phyloP scores from a whole-genome alignment of 2,329 filamentous ascomycete genomes.

The Gaeumannomyces tritici region DNA sequence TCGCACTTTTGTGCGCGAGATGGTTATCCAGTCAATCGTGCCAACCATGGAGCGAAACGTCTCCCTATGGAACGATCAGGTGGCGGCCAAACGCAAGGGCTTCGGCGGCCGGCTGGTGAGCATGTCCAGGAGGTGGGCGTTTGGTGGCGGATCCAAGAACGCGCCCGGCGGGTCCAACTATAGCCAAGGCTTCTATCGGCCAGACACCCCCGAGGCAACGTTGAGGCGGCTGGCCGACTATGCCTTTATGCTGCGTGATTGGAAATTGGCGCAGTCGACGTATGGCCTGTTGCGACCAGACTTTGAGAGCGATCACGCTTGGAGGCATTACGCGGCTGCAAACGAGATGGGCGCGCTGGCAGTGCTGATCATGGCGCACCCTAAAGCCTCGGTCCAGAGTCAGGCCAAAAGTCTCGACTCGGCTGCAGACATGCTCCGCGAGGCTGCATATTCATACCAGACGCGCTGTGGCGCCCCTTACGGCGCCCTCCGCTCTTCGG shows the following conservation, averaged over 20 bases:
- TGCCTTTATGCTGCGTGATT: conserved; percentile 94
- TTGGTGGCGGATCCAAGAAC: conserved; percentile 51
- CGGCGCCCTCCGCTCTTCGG: conserved; percentile 68
- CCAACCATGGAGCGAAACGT: conserved; percentile 93
- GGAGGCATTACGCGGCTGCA: conserved; percentile 86
- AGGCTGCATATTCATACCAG: conserved; percentile 84
- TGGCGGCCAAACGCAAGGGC: conserved; percentile 81
- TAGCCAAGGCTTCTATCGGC: conserved; percentile 65
- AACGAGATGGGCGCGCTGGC: conserved; percentile 93
- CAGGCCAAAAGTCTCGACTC: conserved; percentile 45
- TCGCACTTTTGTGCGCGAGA: conserved; percentile 81
- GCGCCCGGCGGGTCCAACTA: conserved; percentile 56
- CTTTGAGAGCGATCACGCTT: conserved; percentile 92
- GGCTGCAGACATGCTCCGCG: conserved; percentile 80
- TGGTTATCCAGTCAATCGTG: conserved; percentile 89
- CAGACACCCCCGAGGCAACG: conserved; percentile 77
- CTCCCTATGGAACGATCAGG: conserved; percentile 92
- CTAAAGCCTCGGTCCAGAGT: conserved; percentile 30
- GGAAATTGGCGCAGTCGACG: conserved; percentile 82
- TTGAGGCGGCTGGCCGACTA: conserved; percentile 93
- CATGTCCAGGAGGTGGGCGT: conserved; percentile 83
- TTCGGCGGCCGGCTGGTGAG: conserved; percentile 91
- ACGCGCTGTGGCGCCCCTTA: conserved; percentile 74
- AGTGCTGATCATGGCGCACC: conserved; percentile 71
- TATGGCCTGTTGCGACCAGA: conserved; percentile 86